Evolutionary conservation across 495 filamentous ascomycete species (phyloP).

Genomic region (Annulohypoxylon moriforme): DNA sequence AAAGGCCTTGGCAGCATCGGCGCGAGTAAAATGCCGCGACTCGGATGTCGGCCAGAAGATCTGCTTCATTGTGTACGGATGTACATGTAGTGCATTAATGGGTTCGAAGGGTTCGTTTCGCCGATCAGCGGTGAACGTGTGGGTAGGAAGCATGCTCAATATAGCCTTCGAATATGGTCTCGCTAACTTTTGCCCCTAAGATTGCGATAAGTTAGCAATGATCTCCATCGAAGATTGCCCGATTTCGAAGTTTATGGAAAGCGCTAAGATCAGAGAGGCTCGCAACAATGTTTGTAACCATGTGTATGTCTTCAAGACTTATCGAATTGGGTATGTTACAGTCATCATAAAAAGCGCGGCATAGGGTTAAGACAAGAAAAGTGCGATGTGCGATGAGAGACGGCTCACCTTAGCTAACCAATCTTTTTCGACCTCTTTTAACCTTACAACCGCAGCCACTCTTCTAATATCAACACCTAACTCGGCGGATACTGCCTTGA

Average conservation of each 20-base stretch:
- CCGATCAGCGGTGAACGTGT: constrained; percentile 32
- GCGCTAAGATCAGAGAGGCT: constrained; percentile 58
- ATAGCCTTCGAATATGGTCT: constrained; percentile 80
- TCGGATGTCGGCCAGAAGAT: constrained; percentile 92
- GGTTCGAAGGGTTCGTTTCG: constrained; percentile 71
- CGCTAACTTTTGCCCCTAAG: constrained; percentile 80
- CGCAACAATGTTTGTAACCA: constrained; percentile 76
- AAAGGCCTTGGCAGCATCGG: constrained; percentile 89
- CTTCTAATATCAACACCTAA: constrained; percentile 84
- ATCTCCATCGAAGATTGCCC: constrained; percentile 5
- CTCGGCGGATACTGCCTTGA: constrained; percentile 82
- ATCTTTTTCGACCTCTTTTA: constrained; percentile 87
- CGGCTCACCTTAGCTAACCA: constrained; percentile 74
- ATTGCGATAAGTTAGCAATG: constrained; percentile 15
- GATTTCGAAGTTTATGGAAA: constrained; percentile 17
- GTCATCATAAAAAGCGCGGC: constrained; percentile 59
- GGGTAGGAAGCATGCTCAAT: constrained; percentile 80
- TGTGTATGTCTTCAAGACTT: constrained; percentile 97
- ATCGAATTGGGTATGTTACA: constrained; percentile 76
- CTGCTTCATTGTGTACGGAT: constrained; percentile 81
- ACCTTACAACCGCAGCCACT: constrained; percentile 86
- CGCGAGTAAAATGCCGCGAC: constrained; percentile 88
- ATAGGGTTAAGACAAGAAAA: constrained; percentile 30
- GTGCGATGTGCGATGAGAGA: constrained; percentile 20
- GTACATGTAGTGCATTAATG: constrained; percentile 90